A percentile compares a stretch with the other conserved stretches of the same genome.
These are phyloP conservation scores for Hyaloscypha finlandica DNA, from an alignment of 495 filamentous ascomycete species.

Conservation along the genomic window DNA sequence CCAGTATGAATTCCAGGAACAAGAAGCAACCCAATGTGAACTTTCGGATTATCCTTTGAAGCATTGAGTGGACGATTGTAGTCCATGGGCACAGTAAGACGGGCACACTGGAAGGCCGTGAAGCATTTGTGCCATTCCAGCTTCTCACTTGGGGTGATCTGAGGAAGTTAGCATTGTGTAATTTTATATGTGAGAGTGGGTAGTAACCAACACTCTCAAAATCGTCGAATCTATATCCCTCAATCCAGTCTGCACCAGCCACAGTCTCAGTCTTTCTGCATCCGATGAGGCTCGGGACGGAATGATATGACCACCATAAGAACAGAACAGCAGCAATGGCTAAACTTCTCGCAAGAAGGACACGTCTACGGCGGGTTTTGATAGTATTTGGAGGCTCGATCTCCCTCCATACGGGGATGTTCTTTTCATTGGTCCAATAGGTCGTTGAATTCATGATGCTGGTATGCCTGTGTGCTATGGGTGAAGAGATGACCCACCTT, in stretches of 20 bases:
- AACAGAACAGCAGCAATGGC: neutral
- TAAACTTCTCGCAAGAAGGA: neutral
- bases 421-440: neutral
- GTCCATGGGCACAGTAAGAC: constrained; percentile 49
- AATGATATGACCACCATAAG: neutral
- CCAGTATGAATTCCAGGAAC: constrained; percentile 30
- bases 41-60: constrained; percentile 38
- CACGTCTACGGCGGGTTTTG: neutral
- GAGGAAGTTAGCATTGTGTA: neutral
- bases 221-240: neutral
- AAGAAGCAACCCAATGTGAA: constrained; percentile 28
- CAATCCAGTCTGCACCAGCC: neutral
- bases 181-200: neutral
- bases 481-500: neutral
- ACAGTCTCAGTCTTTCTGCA: neutral
- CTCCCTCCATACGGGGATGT: neutral
- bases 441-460: neutral
- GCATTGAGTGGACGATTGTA: constrained; percentile 42
- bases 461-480: neutral
- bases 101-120: constrained; percentile 39
- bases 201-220: neutral
- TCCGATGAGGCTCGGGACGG: neutral
- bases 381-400: neutral
- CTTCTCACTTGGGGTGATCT: constrained; percentile 47
- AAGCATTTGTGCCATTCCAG: constrained; percentile 38